Conservation (phyloP, 2,329 filamentous ascomycete species). For the Gnomoniopsis smithogilvyi region DNA sequence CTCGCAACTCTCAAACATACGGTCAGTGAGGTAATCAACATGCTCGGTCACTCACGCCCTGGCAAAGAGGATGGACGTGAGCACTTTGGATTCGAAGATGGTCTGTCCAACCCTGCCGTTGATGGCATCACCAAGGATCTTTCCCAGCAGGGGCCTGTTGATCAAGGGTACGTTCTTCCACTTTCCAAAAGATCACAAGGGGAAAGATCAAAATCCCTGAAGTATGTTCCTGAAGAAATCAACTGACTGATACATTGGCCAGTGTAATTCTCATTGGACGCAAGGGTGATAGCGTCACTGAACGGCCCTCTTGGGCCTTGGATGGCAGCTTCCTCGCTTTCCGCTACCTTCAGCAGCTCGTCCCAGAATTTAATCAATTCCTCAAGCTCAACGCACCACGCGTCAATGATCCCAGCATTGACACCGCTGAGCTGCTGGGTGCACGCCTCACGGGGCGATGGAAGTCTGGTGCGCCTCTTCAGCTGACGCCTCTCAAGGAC, state of each 20-base stretch:
- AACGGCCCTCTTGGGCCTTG: slow-evolving; percentile 34
- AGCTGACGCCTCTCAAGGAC: slow-evolving; percentile 28
- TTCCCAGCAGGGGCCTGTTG: slow-evolving; percentile 29
- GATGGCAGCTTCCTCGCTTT: slow-evolving; percentile 43
- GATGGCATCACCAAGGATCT: slow-evolving; percentile 29
- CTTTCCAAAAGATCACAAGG: too few species aligned
- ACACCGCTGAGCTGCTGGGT: slow-evolving; percentile 33
- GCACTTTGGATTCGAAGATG: slow-evolving; percentile 42
- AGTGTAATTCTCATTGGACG: slow-evolving; percentile 34
- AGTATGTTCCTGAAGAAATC: too few species aligned
- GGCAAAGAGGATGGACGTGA: slow-evolving; percentile 33
- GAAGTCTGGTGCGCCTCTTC: slow-evolving; percentile 36
- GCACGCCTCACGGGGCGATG: slow-evolving; percentile 41
- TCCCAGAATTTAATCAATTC: slow-evolving; percentile 41
- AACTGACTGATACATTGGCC: too few species aligned
- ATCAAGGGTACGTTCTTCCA: slow-evolving; percentile 21
- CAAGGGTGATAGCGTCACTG: slow-evolving; percentile 29
- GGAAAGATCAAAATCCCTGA: too few species aligned
- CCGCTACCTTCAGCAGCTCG: slow-evolving; percentile 40
- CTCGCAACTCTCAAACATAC: slow-evolving; percentile 28
- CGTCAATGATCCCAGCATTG: slow-evolving; percentile 20
- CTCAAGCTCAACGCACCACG: slow-evolving; percentile 29
- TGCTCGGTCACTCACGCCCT: slow-evolving; percentile 31
- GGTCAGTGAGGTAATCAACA: slow-evolving; percentile 28
- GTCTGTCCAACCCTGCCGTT: slow-evolving; percentile 37